These are phyloP conservation scores for Ophiosphaerella herpotricha DNA, from an alignment of 2,329 filamentous ascomycete genomes.

Conservation along the genomic window DNA sequence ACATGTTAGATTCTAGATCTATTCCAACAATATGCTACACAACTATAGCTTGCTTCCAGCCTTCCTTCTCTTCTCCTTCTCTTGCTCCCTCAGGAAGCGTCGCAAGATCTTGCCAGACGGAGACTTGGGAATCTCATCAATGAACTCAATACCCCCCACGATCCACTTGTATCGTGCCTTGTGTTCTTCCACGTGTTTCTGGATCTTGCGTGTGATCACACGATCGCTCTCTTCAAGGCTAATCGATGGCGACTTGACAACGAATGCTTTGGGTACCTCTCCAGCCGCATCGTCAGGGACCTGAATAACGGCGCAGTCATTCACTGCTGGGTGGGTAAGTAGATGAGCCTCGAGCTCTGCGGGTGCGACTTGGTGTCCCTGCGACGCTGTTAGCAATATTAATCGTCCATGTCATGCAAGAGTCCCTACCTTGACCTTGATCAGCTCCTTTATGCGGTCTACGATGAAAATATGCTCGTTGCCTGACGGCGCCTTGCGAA, in stretches of 20 bases:
- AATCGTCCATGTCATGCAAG: background rate
- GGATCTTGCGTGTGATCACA: conserved; percentile 56
- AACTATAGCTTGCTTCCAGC: conserved; percentile 5
- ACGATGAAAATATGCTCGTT: conserved; percentile 84
- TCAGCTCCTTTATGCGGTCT: conserved; percentile 79
- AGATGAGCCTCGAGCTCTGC: conserved; percentile 83
- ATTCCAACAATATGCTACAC: background rate
- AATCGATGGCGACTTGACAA: conserved; percentile 57
- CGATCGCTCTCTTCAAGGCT: conserved; percentile 57
- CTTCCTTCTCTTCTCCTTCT: conserved; percentile 69
- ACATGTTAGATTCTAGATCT: no score
- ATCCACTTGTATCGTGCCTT: conserved; percentile 68
- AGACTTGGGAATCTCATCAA: conserved; percentile 61
- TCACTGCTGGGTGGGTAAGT: conserved; percentile 73
- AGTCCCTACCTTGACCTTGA: conserved; percentile 70
- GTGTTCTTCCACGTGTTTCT: conserved; percentile 63
- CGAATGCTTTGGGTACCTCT: conserved; percentile 67
- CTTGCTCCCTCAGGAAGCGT: conserved; percentile 71
- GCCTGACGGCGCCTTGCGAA: conserved; percentile 63
- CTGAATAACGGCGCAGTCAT: conserved; percentile 78
- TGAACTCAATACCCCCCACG: conserved; percentile 58
- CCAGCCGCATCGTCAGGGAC: conserved; percentile 67
- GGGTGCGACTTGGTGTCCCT: conserved; percentile 82
- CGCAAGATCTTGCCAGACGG: conserved; percentile 67
- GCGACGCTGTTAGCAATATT: conserved; percentile 8